Evolutionary conservation across 2,329 filamentous ascomycete genomes (phyloP).

Genomic region (Pseudogymnoascus sp.): DNA sequence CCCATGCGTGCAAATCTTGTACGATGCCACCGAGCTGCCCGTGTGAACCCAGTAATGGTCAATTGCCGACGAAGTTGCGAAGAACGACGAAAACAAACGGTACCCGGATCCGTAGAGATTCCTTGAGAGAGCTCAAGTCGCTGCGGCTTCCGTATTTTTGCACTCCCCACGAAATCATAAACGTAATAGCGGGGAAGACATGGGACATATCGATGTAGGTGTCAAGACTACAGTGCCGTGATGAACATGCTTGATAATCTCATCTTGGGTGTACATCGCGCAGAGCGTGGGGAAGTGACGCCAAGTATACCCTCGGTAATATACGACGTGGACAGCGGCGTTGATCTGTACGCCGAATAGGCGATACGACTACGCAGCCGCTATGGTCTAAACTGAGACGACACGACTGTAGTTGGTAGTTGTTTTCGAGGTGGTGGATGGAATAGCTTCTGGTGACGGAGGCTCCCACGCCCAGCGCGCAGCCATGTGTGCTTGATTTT

Average conservation of each 20-base stretch:
- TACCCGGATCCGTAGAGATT: background rate
- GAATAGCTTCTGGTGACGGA: background rate
- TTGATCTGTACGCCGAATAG: background rate
- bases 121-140: background rate
- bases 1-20: background rate
- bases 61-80: background rate
- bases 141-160: background rate
- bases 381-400: background rate
- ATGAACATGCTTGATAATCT: background rate
- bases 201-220: background rate
- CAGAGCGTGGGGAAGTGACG: background rate
- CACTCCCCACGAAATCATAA: background rate
- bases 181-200: background rate
- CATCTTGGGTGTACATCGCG: background rate
- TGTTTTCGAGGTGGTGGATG: background rate
- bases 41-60: background rate
- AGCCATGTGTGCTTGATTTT: background rate
- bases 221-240: background rate
- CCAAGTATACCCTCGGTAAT: background rate
- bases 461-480: background rate
- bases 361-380: background rate
- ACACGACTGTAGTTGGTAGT: background rate
- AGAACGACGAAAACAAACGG: background rate
- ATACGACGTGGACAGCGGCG: background rate
- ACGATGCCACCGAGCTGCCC: background rate